Evolutionary conservation across 768 basidiomycete species (phyloP).

Genomic region (Hygrocybe punicea): DNA sequence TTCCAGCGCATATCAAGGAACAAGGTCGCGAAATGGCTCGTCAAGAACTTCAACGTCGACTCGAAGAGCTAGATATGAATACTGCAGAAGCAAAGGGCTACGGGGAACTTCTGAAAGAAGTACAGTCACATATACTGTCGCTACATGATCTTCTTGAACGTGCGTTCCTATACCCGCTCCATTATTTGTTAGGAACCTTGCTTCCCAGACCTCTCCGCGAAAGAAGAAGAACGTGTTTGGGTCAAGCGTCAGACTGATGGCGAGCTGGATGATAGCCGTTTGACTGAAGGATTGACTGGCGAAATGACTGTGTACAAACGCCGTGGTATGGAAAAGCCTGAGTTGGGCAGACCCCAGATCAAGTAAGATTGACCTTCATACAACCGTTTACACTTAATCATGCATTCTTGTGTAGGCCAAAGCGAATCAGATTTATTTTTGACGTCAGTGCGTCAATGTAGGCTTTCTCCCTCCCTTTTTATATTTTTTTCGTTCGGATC

Average conservation of each 20-base stretch:
- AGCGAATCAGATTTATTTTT: constrained; percentile 66
- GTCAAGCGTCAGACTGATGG: constrained; percentile 69
- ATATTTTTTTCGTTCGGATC: background rate
- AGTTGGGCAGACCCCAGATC: constrained; percentile 62
- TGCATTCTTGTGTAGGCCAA: constrained; percentile 42
- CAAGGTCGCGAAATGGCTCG: constrained; percentile 65
- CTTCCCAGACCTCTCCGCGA: constrained; percentile 55
- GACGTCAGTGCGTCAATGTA: constrained; percentile 70
- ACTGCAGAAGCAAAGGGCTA: constrained; percentile 55
- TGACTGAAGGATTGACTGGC: constrained; percentile 66
- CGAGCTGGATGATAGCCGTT: constrained; percentile 61
- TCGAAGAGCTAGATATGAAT: constrained; percentile 64
- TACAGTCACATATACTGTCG: constrained; percentile 58
- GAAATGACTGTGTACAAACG: constrained; percentile 70
- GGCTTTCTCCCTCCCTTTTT: constrained; percentile 7
- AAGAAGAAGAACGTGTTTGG: constrained; percentile 70
- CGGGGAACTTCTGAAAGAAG: constrained; percentile 47
- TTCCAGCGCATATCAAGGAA: constrained; percentile 60
- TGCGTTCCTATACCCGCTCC: constrained; percentile 29
- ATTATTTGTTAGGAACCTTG: background rate
- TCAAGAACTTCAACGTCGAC: constrained; percentile 54
- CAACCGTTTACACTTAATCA: background rate
- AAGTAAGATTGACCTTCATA: constrained; percentile 41
- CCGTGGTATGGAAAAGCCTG: constrained; percentile 66
- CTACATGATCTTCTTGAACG: constrained; percentile 61